Percentiles rank a stretch among this genome's conserved stretches.
phyloP scores from a whole-genome alignment of 257 asterid species.

The Solanum habrochaites region DNA sequence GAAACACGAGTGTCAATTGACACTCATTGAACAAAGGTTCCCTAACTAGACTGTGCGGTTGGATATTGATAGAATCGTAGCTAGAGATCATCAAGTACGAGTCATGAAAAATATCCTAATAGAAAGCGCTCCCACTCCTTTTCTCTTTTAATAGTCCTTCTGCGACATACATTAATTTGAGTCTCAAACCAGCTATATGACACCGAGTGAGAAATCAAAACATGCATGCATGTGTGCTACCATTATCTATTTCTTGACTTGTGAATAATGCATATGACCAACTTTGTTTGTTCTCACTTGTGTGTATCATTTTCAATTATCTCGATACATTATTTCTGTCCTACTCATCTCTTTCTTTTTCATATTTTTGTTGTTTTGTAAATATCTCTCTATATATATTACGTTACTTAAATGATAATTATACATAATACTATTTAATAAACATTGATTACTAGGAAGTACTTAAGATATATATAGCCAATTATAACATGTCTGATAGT shows the following conservation, averaged over 20 bases:
- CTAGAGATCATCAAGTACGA: background rate
- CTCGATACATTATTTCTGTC: background rate
- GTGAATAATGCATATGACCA: background rate
- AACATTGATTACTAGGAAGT: background rate
- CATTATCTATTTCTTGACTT: background rate
- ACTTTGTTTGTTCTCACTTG: background rate
- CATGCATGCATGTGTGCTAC: background rate
- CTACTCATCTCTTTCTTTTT: background rate
- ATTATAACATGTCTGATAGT: background rate
- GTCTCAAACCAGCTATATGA: background rate
- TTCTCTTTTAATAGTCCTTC: background rate
- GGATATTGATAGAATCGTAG: background rate
- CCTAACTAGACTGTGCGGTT: background rate
- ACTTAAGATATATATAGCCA: background rate
- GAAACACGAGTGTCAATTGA: background rate
- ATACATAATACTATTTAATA: background rate
- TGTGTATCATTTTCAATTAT: background rate
- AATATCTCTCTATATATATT: background rate
- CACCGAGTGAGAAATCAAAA: background rate
- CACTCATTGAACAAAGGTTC: background rate
- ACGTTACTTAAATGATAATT: background rate
- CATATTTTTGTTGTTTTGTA: background rate
- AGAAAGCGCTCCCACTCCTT: background rate
- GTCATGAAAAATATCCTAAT: background rate
- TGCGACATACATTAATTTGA: background rate